These are phyloP conservation scores for Phytophthora capsici DNA, from an alignment of 352 stramenopile genomes.

Conservation along the genomic window DNA sequence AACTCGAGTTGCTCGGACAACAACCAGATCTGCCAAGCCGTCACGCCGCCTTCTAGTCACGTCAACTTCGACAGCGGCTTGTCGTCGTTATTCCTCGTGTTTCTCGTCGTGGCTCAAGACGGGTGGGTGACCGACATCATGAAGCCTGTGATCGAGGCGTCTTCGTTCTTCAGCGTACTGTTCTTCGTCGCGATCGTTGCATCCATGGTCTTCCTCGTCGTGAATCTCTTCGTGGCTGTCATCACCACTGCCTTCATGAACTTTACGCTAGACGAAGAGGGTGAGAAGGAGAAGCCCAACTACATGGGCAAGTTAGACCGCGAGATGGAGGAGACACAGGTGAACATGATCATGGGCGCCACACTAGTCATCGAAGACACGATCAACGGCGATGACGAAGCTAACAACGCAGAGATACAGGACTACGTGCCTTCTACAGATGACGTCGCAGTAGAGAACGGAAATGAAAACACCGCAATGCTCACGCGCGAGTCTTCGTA, in stretches of 20 bases:
- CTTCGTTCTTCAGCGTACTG: slow-evolving; percentile 53
- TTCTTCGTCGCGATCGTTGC: slow-evolving; percentile 81
- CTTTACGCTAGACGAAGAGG: slow-evolving; percentile 65
- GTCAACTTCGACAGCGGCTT: slow-evolving; percentile 82
- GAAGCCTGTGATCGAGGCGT: slow-evolving; percentile 72
- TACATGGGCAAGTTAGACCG: slow-evolving; percentile 68
- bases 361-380: slow-evolving; percentile 74
- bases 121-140: slow-evolving; percentile 84
- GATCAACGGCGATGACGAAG: slow-evolving; percentile 18
- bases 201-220: slow-evolving; percentile 83
- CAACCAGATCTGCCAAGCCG: slow-evolving; percentile 41
- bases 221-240: slow-evolving; percentile 84
- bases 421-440: too few species aligned
- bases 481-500: slow-evolving; percentile 17
- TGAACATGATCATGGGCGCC: slow-evolving; percentile 84
- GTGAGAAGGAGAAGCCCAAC: slow-evolving; percentile 36
- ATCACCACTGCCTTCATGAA: slow-evolving; percentile 90
- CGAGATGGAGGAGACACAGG: slow-evolving; percentile 69
- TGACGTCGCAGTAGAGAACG: not conserved
- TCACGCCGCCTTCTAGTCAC: slow-evolving; percentile 48
- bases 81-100: slow-evolving; percentile 76
- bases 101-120: slow-evolving; percentile 80
- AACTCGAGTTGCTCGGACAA: slow-evolving; percentile 49
- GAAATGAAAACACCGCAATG: slow-evolving; percentile 4
- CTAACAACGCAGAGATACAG: too few species aligned